phyloP scores from a whole-genome alignment of 495 filamentous ascomycete genomes.

The Penicillium tannophilum region DNA sequence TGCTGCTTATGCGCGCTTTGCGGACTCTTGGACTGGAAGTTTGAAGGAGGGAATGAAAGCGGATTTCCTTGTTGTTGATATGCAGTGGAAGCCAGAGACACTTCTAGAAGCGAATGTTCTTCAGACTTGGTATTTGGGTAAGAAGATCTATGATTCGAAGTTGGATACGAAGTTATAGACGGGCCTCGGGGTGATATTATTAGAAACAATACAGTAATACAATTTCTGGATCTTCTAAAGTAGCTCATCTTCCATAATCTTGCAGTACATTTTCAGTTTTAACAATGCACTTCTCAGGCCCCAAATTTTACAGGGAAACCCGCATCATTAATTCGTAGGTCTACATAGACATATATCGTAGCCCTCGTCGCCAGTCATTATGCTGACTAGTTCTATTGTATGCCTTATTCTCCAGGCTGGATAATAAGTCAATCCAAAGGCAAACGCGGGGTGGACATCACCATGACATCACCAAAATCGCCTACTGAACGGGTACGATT shows the following conservation, averaged over 20 bases:
- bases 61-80: slow-evolving; percentile 61
- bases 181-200: not conserved
- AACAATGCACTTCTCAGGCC: no score
- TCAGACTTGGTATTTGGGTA: slow-evolving; percentile 61
- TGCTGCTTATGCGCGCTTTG: slow-evolving; percentile 60
- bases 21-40: slow-evolving; percentile 55
- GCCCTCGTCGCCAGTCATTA: no score
- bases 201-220: not conserved
- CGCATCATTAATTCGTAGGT: no score
- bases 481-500: not conserved
- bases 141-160: slow-evolving; percentile 29
- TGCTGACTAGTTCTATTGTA: not conserved
- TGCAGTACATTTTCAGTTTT: no score
- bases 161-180: not conserved
- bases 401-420: not conserved
- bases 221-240: not conserved
- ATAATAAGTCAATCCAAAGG: not conserved
- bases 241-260: not conserved
- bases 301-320: no score
- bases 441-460: slow-evolving; percentile 19
- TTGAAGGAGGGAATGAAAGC: slow-evolving; percentile 52
- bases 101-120: slow-evolving; percentile 52
- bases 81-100: slow-evolving; percentile 55
- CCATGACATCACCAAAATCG: slow-evolving; percentile 23
- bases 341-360: no score